A percentile compares a stretch with the other conserved stretches of the same genome.
phyloP scores from a whole-genome alignment of 2,329 filamentous ascomycete species.

The Colletotrichum paranaense region DNA sequence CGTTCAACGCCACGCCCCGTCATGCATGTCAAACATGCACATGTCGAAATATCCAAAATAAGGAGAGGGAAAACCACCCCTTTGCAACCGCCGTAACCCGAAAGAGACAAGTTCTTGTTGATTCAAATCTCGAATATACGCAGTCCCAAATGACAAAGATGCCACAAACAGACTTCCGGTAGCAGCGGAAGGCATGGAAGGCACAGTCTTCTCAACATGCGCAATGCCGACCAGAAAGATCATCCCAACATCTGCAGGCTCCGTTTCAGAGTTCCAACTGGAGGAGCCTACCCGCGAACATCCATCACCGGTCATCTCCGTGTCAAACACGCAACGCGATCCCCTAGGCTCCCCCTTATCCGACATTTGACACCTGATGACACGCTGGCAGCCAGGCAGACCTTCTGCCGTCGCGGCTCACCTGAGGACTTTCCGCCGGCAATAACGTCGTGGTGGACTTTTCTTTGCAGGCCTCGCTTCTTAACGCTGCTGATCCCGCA shows the following conservation, averaged over 20 bases:
- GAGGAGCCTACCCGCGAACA: conserved; percentile 15
- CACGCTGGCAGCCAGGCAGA: background rate
- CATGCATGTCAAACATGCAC: conserved; percentile 20
- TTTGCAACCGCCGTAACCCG: background rate
- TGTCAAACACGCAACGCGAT: conserved; percentile 21
- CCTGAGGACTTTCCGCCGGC: conserved; percentile 1
- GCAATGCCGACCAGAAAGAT: conserved; percentile 11
- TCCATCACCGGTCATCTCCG: conserved; percentile 33
- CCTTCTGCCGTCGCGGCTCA: conserved; percentile 1
- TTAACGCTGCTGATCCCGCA: conserved; percentile 30
- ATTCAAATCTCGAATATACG: background rate
- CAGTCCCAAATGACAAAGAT: conserved; percentile 12
- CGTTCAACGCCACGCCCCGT: conserved; percentile 6
- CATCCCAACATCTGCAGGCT: conserved; percentile 26
- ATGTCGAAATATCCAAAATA: conserved; percentile 8
- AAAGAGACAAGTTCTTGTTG: conserved; percentile 11
- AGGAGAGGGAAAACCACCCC: conserved; percentile 6
- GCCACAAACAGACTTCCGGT: background rate
- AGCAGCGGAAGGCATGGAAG: conserved; percentile 12
- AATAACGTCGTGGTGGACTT: conserved; percentile 1
- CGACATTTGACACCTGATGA: conserved; percentile 19
- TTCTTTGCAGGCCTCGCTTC: background rate
- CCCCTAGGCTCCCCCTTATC: conserved; percentile 16
- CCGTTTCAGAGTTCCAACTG: conserved; percentile 31
- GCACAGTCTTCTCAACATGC: background rate